phyloP scores from a whole-genome alignment of 1,284 basidiomycete genomes.

The Cryptococcus sp. region DNA sequence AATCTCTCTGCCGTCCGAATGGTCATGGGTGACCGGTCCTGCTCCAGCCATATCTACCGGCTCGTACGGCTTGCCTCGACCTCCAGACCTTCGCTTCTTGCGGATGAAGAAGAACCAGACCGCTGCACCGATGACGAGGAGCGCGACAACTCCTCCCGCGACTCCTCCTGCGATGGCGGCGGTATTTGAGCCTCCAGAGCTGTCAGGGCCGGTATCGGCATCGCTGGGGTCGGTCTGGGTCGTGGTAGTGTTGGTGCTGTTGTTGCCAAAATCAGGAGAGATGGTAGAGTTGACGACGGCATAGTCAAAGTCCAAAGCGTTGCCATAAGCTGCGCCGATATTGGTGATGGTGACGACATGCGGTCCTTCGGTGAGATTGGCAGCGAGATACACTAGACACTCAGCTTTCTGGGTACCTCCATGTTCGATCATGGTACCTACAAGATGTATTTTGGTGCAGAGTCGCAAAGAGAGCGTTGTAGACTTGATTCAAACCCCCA shows the following conservation, averaged over 20 bases:
- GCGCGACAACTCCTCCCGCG: conserved; percentile 11
- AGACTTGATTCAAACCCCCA: conserved; percentile 1
- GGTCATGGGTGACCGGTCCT: too few relatives aligned
- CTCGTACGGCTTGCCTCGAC: neutral
- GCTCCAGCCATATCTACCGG: neutral
- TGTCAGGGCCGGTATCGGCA: neutral
- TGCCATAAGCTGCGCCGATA: neutral
- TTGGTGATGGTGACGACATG: conserved; percentile 9
- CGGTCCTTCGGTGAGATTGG: conserved; percentile 5
- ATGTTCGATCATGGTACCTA: neutral
- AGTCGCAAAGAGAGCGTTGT: neutral
- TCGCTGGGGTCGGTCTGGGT: neutral
- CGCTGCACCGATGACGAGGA: conserved; percentile 11
- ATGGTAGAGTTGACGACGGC: conserved; percentile 15
- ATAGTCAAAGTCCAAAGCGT: conserved; percentile 12
- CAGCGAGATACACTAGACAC: conserved; percentile 8
- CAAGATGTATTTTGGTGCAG: neutral
- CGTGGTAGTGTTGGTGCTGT: conserved; percentile 3
- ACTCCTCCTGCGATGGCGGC: conserved; percentile 18
- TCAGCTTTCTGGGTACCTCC: neutral
- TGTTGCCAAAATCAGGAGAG: conserved; percentile 1
- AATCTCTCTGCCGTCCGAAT: too few relatives aligned
- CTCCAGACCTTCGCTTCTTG: neutral
- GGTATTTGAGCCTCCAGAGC: neutral
- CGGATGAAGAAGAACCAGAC: conserved; percentile 10